phyloP scores from a whole-genome alignment of 257 asterid species.

The Solanum neorickii region DNA sequence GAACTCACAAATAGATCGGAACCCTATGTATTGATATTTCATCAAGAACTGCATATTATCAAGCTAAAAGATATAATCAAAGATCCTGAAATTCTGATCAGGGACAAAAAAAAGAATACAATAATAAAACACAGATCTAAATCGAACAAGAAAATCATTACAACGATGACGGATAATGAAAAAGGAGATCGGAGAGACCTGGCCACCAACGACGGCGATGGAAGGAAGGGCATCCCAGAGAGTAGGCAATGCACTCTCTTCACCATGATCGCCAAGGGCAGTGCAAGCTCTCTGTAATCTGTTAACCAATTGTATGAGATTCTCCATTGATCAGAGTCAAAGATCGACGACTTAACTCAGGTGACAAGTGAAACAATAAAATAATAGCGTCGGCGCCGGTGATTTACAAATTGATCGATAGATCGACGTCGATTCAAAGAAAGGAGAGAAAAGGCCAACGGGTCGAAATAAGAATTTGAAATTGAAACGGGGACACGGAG shows the following conservation, averaged over 20 bases:
- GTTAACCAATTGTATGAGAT: slow-evolving; percentile 71
- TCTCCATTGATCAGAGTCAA: slow-evolving; percentile 53
- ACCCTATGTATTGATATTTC: neutral
- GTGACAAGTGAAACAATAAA: neutral
- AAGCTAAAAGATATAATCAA: neutral
- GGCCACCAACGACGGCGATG: slow-evolving; percentile 96
- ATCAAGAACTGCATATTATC: neutral
- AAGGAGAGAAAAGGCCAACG: slow-evolving; percentile 6
- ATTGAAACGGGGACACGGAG: neutral
- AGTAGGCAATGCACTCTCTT: slow-evolving; percentile 79
- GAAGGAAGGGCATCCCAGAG: slow-evolving; percentile 97
- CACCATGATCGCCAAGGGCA: slow-evolving; percentile 92
- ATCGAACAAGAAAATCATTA: neutral
- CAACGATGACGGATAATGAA: neutral
- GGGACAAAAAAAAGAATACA: neutral
- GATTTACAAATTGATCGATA: neutral
- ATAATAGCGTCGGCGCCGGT: neutral
- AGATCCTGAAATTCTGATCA: neutral
- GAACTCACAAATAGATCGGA: neutral
- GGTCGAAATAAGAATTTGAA: neutral
- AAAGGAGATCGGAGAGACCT: slow-evolving; percentile 30
- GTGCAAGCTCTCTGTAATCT: slow-evolving; percentile 93
- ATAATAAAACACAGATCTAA: neutral
- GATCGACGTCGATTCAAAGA: neutral
- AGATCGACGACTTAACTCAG: slow-evolving; percentile 25